These are phyloP conservation scores for Microdochium bolleyi DNA, from an alignment of 2,329 filamentous ascomycete genomes.

Conservation along the genomic window DNA sequence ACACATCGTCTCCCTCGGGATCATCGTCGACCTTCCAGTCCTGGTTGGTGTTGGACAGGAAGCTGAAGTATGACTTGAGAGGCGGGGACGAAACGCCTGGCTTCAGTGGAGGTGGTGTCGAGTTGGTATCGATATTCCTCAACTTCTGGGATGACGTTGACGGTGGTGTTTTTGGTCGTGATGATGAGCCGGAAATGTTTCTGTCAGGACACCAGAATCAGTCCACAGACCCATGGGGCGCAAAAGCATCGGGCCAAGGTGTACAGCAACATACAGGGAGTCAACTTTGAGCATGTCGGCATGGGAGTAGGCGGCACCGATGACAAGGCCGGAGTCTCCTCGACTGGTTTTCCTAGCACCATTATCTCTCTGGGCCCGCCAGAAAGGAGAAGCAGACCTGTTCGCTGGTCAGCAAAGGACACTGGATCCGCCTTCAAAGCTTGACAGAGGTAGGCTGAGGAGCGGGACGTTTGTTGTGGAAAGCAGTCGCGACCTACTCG, in stretches of 20 bases:
- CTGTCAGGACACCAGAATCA: conserved; percentile 27
- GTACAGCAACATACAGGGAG: conserved; percentile 50
- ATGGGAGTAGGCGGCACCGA: conserved; percentile 94
- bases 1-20: conserved; percentile 61
- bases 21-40: conserved; percentile 69
- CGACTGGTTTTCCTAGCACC: conserved; percentile 22
- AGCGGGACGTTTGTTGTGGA: conserved; percentile 1
- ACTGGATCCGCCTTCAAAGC: not conserved
- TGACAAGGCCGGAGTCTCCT: conserved; percentile 64
- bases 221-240: not conserved
- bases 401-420: conserved; percentile 22
- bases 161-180: conserved; percentile 70
- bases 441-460: not conserved
- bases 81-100: conserved; percentile 53
- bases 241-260: not conserved
- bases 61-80: conserved; percentile 69
- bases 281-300: conserved; percentile 89
- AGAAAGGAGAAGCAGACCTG: conserved; percentile 85
- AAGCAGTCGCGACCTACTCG: conserved; percentile 41
- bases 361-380: conserved; percentile 47
- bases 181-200: conserved; percentile 49
- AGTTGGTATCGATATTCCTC: conserved; percentile 45
- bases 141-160: conserved; percentile 47
- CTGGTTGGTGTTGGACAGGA: conserved; percentile 73
- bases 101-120: conserved; percentile 43